A percentile compares a stretch with the other conserved stretches of the same genome.
phyloP scores from a whole-genome alignment of 108 stramenopile genomes.

The Cyclotella baltica region DNA sequence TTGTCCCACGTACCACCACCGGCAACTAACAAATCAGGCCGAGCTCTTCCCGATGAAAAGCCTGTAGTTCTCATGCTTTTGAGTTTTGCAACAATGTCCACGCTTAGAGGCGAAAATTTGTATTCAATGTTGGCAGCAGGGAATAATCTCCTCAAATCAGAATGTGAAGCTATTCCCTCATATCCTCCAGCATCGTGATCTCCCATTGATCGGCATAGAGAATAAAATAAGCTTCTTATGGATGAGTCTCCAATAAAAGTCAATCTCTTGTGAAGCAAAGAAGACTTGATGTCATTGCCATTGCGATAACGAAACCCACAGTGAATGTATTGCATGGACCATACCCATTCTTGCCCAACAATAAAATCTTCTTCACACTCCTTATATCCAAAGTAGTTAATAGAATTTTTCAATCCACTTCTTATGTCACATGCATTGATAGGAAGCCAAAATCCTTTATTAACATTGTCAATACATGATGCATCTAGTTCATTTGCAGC shows the following conservation, averaged over 20 bases:
- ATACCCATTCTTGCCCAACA: constrained; percentile 47
- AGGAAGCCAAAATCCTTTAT: constrained; percentile 53
- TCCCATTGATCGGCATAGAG: constrained; percentile 47
- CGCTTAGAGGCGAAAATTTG: constrained; percentile 60
- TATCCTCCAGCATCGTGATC: constrained; percentile 48
- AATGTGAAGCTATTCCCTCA: constrained; percentile 35
- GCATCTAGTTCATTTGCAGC: background rate
- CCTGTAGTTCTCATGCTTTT: constrained; percentile 31
- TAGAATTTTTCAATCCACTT: background rate
- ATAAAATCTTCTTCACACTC: constrained; percentile 18
- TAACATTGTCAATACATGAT: constrained; percentile 35
- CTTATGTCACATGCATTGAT: constrained; percentile 34
- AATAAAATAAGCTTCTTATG: constrained; percentile 44
- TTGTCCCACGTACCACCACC: constrained; percentile 54
- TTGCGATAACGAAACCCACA: constrained; percentile 47
- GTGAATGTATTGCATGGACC: constrained; percentile 19
- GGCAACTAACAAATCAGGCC: constrained; percentile 45
- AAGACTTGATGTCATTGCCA: constrained; percentile 19
- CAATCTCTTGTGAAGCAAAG: constrained; percentile 36
- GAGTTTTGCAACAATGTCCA: constrained; percentile 46
- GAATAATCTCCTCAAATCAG: constrained; percentile 36
- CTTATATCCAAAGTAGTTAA: constrained; percentile 27
- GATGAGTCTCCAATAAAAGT: constrained; percentile 59
- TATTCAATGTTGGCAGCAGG: constrained; percentile 39
- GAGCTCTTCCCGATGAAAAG: background rate